Percentiles rank a stretch among this genome's conserved stretches.
Conservation (phyloP, 257 asterid genomes). For the Schizonepeta tenuifolia region DNA sequence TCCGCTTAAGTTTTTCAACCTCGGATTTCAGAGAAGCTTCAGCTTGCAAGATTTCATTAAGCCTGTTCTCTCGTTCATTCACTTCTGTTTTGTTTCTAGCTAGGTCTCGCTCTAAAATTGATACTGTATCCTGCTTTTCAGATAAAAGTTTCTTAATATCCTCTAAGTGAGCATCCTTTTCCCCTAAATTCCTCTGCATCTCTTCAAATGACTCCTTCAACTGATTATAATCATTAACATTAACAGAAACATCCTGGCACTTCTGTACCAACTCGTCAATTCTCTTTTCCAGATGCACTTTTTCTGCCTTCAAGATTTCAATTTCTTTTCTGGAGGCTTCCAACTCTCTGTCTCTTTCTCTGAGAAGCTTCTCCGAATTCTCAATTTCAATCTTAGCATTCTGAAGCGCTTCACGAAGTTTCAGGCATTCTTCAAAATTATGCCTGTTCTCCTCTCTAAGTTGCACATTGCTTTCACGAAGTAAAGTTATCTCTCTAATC, state of each 20-base stretch:
- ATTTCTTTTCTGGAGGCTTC: slow-evolving; percentile 66
- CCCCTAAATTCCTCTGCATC: slow-evolving; percentile 62
- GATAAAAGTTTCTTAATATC: slow-evolving; percentile 57
- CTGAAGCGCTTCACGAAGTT: slow-evolving; percentile 72
- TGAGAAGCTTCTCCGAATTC: slow-evolving; percentile 57
- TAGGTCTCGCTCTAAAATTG: slow-evolving; percentile 68
- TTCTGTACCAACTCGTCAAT: slow-evolving; percentile 71
- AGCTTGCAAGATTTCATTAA: slow-evolving; percentile 57
- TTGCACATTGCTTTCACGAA: slow-evolving; percentile 93
- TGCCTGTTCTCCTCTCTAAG: slow-evolving; percentile 89
- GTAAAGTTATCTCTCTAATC: slow-evolving; percentile 83
- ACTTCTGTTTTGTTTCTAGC: slow-evolving; percentile 65
- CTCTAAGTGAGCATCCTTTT: slow-evolving; percentile 71
- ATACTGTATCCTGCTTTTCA: slow-evolving; percentile 62
- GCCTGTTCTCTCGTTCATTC: slow-evolving; percentile 59
- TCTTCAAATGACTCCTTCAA: slow-evolving; percentile 65
- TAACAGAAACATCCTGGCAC: slow-evolving; percentile 60
- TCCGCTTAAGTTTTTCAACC: slow-evolving; percentile 42
- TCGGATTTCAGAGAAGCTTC: slow-evolving; percentile 73
- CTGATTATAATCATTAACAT: slow-evolving; percentile 68
- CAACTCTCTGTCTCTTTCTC: slow-evolving; percentile 56
- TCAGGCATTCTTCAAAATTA: slow-evolving; percentile 92
- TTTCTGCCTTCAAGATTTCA: slow-evolving; percentile 58
- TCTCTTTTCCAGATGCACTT: slow-evolving; percentile 56
- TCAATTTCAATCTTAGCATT: slow-evolving; percentile 61